Evolutionary conservation across 306 rosid species (phyloP), one percentile per base, ranked within the genome.

Genomic region (Adenanthera pavonina): DNA sequence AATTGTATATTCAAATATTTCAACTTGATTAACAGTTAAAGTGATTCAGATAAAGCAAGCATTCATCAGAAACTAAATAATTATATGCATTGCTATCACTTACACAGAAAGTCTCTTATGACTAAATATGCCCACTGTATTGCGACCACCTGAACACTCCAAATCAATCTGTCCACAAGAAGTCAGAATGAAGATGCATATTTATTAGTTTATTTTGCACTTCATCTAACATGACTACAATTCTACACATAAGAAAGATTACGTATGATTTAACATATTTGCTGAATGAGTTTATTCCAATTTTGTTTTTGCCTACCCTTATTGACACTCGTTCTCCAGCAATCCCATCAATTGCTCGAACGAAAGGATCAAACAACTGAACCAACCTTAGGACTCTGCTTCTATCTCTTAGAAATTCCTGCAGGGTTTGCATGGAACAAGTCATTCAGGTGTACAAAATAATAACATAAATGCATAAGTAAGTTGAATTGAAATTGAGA

Each of bases 241-340:
- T 38, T 44, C 41, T 66, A n/a, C 2, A 1, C 33, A 65, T 69
- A 36, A 43, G 40, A 46, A 59, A 61, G 56, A 35, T 12, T 47
- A 19, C 6, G 3, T 3, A 15, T 38, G 72, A 66, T 14, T 43
- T 65, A 36, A 66, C 38, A 38, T 25, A 8, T 36, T 54, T 59
- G 61, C 41, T 69, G 8, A 85, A 74, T 33, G 40, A 4, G 46
- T 44, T 78, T 76, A 78, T 74, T 53, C 59, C 64, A 6, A 1
- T 43, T 44, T 38, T 38, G 19, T 43, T 49, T 79, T 20, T 72
- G 65, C 97, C 82, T 81, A 92, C 98, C 94, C 97, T 89, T 91
- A 95, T 95, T 74, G 97, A 95, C 38, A 95, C 91, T 69, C 97
- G 97, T 80, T 95, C 99, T 88, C 99, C 99, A 60, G 95, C 81